Percentiles rank a stretch among this genome's conserved stretches.
phyloP scores from a whole-genome alignment of 192 early-diverging fungal genomes.

The Phycomyces blakesleeanus region DNA sequence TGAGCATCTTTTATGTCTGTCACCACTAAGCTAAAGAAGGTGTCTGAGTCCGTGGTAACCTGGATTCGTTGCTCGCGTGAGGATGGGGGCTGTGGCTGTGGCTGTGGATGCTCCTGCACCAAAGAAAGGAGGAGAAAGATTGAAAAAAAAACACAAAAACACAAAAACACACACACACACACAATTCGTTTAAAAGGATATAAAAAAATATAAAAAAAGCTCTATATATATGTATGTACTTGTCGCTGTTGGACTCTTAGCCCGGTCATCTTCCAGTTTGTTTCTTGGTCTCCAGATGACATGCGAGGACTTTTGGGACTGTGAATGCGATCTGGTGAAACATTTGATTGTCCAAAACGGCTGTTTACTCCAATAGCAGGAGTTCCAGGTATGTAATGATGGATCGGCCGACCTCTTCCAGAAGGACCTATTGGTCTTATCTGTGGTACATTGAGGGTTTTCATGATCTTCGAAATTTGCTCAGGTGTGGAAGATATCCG shows the following conservation, averaged over 20 bases:
- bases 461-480: background rate
- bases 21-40: constrained; percentile 23
- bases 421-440: background rate
- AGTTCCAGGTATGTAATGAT: background rate
- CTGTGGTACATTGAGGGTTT: background rate
- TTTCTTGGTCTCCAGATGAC: background rate
- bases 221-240: background rate
- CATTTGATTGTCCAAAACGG: background rate
- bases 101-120: constrained; percentile 2
- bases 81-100: background rate
- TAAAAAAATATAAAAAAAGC: background rate
- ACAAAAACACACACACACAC: too few species aligned
- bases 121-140: background rate
- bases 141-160: background rate
- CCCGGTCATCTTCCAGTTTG: background rate
- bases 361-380: background rate
- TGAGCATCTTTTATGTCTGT: constrained; percentile 22
- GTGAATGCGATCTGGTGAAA: background rate
- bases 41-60: constrained; percentile 26
- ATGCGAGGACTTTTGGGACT: background rate
- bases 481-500: background rate
- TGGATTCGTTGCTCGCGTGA: constrained; percentile 23
- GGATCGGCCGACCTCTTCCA: background rate
- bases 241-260: background rate
- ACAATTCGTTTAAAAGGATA: too few species aligned